Evolutionary conservation across 1,284 basidiomycete genomes (phyloP).

Genomic region (Cerrena zonata): DNA sequence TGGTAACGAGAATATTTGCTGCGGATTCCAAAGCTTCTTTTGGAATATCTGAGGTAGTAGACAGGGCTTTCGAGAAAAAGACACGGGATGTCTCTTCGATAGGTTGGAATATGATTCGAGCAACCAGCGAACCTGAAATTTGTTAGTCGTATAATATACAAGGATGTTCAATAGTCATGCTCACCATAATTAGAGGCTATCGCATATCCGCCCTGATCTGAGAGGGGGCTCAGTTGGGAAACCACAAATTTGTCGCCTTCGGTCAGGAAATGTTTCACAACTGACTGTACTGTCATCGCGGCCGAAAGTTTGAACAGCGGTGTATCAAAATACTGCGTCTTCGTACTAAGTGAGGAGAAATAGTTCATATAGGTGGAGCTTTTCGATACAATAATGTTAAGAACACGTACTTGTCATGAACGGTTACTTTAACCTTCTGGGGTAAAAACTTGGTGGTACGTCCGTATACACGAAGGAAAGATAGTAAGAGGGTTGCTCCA

Average conservation of each 20-base stretch:
- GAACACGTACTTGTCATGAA: slow-evolving; percentile 27
- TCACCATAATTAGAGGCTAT: slow-evolving; percentile 89
- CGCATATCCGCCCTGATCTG: slow-evolving; percentile 90
- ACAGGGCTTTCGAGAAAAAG: slow-evolving; percentile 73
- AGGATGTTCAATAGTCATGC: slow-evolving; percentile 17
- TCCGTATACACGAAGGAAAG: slow-evolving; percentile 26
- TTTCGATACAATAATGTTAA: not conserved
- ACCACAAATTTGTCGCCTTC: slow-evolving; percentile 92
- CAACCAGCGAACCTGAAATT: slow-evolving; percentile 75
- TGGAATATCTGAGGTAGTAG: slow-evolving; percentile 17
- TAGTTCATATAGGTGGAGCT: not conserved
- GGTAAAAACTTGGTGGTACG: slow-evolving; percentile 17
- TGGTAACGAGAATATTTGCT: slow-evolving; percentile 35
- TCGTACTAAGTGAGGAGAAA: slow-evolving; percentile 12
- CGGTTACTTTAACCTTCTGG: slow-evolving; percentile 16
- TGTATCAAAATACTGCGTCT: slow-evolving; percentile 41
- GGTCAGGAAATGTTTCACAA: slow-evolving; percentile 91
- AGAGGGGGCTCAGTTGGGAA: slow-evolving; percentile 73
- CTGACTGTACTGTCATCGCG: slow-evolving; percentile 80
- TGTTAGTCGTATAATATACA: not conserved
- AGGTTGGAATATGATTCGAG: slow-evolving; percentile 87
- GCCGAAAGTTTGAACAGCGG: slow-evolving; percentile 53
- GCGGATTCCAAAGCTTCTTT: slow-evolving; percentile 21
- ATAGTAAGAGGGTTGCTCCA: slow-evolving; percentile 34
- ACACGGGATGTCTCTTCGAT: slow-evolving; percentile 86